phyloP scores from a whole-genome alignment of 805 yeast genomes.

The Schwanniomyces sp. region DNA sequence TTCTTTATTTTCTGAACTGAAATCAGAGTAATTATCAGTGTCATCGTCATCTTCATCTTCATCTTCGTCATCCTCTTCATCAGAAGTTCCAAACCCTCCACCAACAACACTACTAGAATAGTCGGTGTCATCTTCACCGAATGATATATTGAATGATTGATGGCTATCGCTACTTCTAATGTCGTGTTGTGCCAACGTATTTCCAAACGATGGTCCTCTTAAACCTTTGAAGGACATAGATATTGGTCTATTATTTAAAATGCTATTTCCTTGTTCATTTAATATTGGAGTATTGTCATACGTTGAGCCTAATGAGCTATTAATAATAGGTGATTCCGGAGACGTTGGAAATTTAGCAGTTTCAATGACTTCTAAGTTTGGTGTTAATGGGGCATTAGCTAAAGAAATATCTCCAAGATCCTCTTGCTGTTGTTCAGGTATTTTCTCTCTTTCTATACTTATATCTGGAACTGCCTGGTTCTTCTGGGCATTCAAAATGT shows the following conservation, averaged over 20 bases:
- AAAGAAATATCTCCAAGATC: not conserved
- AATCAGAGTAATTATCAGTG: not conserved
- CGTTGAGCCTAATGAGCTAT: constrained; percentile 11
- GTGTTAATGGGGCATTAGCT: constrained; percentile 6
- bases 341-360: constrained; percentile 6
- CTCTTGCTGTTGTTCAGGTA: not conserved
- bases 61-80: constrained; percentile 22
- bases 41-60: constrained; percentile 16
- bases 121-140: constrained; percentile 28
- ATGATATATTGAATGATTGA: constrained; percentile 40
- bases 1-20: constrained; percentile 1
- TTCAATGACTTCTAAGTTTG: constrained; percentile 7
- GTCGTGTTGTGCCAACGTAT: constrained; percentile 24
- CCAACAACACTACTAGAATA: constrained; percentile 32
- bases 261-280: constrained; percentile 7
- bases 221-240: constrained; percentile 64
- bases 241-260: constrained; percentile 33
- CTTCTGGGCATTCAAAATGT: not conserved
- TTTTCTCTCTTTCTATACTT: not conserved
- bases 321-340: constrained; percentile 5
- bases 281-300: constrained; percentile 14
- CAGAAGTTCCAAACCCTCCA: constrained; percentile 35
- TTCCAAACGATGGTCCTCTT: constrained; percentile 55
- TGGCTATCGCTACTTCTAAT: constrained; percentile 38
- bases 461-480: not conserved